Evolutionary conservation across 768 basidiomycete species (phyloP).

Genomic region (Boletus sp.): DNA sequence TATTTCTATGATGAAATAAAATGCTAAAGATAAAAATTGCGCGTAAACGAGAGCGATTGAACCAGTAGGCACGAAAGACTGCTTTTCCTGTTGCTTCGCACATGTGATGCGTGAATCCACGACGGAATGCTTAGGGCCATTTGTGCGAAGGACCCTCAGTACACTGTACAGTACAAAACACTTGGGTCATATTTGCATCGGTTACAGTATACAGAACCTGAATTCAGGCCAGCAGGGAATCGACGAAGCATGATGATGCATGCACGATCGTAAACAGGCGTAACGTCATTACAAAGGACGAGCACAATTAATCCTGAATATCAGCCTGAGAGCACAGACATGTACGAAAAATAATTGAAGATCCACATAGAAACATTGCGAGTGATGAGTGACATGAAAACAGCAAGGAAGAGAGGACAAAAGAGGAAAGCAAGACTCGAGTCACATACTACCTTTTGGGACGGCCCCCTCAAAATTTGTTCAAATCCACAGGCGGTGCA

Average conservation of each 20-base stretch:
- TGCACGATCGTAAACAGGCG: neutral
- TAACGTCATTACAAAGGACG: constrained; percentile 6
- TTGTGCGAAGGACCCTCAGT: too few relatives aligned
- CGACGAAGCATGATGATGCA: neutral
- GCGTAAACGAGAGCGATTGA: too few relatives aligned
- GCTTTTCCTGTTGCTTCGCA: too few relatives aligned
- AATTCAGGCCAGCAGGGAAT: neutral
- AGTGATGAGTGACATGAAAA: neutral
- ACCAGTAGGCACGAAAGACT: too few relatives aligned
- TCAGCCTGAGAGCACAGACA: neutral
- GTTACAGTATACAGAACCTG: too few relatives aligned
- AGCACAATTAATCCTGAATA: neutral
- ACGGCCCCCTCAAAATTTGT: constrained; percentile 26
- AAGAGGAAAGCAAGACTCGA: neutral
- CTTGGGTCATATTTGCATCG: neutral
- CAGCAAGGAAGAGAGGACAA: neutral
- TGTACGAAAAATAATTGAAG: neutral
- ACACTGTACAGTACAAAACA: neutral
- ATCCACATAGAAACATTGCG: neutral
- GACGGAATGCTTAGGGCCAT: too few relatives aligned
- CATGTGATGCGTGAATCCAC: too few relatives aligned
- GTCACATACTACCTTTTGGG: neutral
- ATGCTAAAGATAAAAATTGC: too few relatives aligned
- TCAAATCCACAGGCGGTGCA: constrained; percentile 25
- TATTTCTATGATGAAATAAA: too few relatives aligned